These are phyloP conservation scores for Gaeumannomyces tritici DNA, from an alignment of 2,329 filamentous ascomycete species.

Conservation along the genomic window DNA sequence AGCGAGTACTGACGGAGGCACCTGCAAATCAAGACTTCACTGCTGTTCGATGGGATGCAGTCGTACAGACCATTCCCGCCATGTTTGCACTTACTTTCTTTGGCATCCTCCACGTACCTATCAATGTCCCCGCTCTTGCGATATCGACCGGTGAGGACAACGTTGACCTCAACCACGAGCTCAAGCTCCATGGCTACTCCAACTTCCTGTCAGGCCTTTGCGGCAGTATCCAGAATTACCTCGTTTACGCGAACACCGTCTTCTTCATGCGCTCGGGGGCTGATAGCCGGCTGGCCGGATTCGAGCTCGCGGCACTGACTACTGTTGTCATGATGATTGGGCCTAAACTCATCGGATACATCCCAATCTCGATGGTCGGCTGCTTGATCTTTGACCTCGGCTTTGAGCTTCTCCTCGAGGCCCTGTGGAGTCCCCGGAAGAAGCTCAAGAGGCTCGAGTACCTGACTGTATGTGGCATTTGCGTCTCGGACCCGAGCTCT, in stretches of 20 bases:
- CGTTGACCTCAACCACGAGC: slow-evolving; percentile 78
- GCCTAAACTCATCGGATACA: slow-evolving; percentile 81
- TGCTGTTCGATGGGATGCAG: slow-evolving; percentile 72
- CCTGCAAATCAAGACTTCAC: slow-evolving; percentile 57
- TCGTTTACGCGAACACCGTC: slow-evolving; percentile 96
- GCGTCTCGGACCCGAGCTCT: neutral
- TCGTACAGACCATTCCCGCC: slow-evolving; percentile 77
- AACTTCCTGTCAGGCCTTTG: slow-evolving; percentile 80
- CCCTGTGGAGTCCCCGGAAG: slow-evolving; percentile 78
- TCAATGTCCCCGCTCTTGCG: slow-evolving; percentile 91
- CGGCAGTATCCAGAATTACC: slow-evolving; percentile 91
- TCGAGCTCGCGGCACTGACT: slow-evolving; percentile 74
- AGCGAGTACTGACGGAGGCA: neutral
- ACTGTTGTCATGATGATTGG: slow-evolving; percentile 76
- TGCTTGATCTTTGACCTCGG: slow-evolving; percentile 91
- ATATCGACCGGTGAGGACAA: slow-evolving; percentile 89
- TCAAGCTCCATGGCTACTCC: slow-evolving; percentile 86
- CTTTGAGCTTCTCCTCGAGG: slow-evolving; percentile 84
- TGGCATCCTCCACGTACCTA: slow-evolving; percentile 90
- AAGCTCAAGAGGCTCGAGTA: slow-evolving; percentile 85
- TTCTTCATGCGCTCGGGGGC: slow-evolving; percentile 92
- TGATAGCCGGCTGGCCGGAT: slow-evolving; percentile 73
- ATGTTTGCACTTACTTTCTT: slow-evolving; percentile 98
- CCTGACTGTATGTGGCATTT: slow-evolving; percentile 53
- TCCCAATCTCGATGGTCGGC: slow-evolving; percentile 94